Base-by-base conservation (phyloP, 1,284 basidiomycete genomes). In the Apiotrichum domesticum region DNA sequence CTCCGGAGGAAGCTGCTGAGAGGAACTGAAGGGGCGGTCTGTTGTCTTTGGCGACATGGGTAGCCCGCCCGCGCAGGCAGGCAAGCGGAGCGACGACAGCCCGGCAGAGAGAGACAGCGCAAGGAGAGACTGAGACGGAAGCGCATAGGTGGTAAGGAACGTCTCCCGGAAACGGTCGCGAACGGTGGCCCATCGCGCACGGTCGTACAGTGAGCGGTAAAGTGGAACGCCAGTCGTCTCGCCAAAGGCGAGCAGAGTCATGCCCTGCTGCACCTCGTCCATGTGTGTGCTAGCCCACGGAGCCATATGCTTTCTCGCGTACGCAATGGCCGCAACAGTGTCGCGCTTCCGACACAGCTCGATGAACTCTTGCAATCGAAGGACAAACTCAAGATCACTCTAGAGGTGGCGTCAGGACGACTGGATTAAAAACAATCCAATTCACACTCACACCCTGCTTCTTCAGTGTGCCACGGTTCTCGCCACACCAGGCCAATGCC, bases 311-410 rank as follows among this genome's bases (percentile, higher is more conserved):
- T 89, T 92, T 68, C 84, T 83, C 15, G 84, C 82, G 74, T 98
- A 97, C 0, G 82, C 80, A 61, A 98, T 93, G 2, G 96, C 96
- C 50, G 88, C 86, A 37, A 79, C 67, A 5, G 79, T 81, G 68
- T 85, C 85, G n/a, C 83, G 76, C 13, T 80, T 78, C 44, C 93
- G 81, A 40, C 86, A 84, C 7, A 98, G 81, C 75, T 98, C 96
- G 66, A 98, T 91, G 72, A 88, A 98, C 76, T 98, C 93, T 77
- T 99, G 96, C 46, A 97, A 79, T 21, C 96, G 84, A 35, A 99
- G 83, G 58, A 94, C 89, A 73, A 98, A 97, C 78, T 99, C 96
- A 46, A 99, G 83, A 13, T 91, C 87, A 76, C 88, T 93, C 90
- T 95, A n/a, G 6, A 4, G 7, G 32, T 29, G 29, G 29, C 3